Evolutionary conservation across 2,329 filamentous ascomycete species (phyloP), one percentile per base, ranked within the genome.

Genomic region (Diaporthe longicolla): DNA sequence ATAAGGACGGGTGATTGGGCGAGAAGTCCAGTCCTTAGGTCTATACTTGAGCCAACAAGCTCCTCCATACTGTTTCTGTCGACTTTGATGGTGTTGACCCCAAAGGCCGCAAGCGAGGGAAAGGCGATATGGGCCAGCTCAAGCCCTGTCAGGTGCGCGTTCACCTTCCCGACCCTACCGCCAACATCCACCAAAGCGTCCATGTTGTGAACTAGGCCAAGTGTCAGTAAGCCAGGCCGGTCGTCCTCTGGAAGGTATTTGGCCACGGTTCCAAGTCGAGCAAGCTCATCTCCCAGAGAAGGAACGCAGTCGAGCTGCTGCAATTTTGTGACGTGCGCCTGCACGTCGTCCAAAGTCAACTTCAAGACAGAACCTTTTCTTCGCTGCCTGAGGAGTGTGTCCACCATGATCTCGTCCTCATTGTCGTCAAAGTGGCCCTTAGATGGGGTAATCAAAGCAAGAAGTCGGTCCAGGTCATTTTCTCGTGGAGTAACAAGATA

Each of bases 201-300:
- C 9, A 94, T 78, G 24, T 91, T 90, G 70, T 91, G 89, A 70
- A 98, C 82, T 40, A 91, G 86, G 0, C 89, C 87, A 50, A 99
- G 86, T 0, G 93, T 95, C 50, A 99, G 86, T 26, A 98, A 86
- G 0, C 97, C 97, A 2, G 97, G 97, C 1, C 95, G 90, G 78
- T 99, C 96, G 82, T 99, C 97, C 78, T 99, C 96, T 0, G 97
- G 96, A 3, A 99, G 87, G 81, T 98, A 98, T 81, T 98, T 98
- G 9, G 96, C 90, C 35, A 99, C 95, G 0, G 92, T 95, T 0
- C 95, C 94, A 7, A 99, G 86, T 77, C 93, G 94, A 8, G 93
- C 89, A 65, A 98, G 82, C 79, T 99, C 97, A 76, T 94, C 92
- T 0, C 90, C 92, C 11, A 99, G 88, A 15, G 89, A 88, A 10